Evolutionary conservation across 371 early-diverging fungal species (phyloP), one percentile per base, ranked within the genome.

Genomic region (Rhizopus delemar): DNA sequence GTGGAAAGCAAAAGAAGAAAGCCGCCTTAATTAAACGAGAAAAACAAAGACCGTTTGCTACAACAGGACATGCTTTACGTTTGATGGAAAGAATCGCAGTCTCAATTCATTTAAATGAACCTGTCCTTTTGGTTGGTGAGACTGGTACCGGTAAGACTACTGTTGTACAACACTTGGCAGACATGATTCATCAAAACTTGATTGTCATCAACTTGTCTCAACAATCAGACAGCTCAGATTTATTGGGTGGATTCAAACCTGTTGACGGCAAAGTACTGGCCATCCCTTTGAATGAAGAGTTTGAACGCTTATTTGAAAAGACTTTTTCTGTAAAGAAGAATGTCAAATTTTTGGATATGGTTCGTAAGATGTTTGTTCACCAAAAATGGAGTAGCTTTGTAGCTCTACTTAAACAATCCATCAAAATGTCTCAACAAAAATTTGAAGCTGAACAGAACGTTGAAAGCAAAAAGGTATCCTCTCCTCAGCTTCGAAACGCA

Each of bases 81-180:
- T 65, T 92, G 33, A 66, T 98, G 72, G 97, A 98, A 69, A 82
- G 86, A 41, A 78, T 98, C 36, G 90, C 96, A 8, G 88, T 90
- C 1, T 85, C 90, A 53, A 90, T 93, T 16, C 82, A 88, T 58
- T 70, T 93, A 53, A 83, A 80, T 15, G 97, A 96, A 69, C 96
- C 98, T 13, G 89, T 94, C 0, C 71, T 99, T 29, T 77, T 99
- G 3, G 90, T 99, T 3, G 99, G 99, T 57, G 99, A 99, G 70
- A 99, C 99, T 0, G 99, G 99, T 50, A 95, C 97, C 1, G 99
- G 99, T 56, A 99, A 99, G 76, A 99, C 99, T 0, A 94, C 99
- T 0, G 87, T 96, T 3, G 90, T 99, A 12, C 99, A 99, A 75
- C 89, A 95, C 51, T 80, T 99, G 33, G 94, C 98, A 6, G 78